Evolutionary conservation across 306 rosid species (phyloP).

Genomic region (Pachyrhizus erosus): DNA sequence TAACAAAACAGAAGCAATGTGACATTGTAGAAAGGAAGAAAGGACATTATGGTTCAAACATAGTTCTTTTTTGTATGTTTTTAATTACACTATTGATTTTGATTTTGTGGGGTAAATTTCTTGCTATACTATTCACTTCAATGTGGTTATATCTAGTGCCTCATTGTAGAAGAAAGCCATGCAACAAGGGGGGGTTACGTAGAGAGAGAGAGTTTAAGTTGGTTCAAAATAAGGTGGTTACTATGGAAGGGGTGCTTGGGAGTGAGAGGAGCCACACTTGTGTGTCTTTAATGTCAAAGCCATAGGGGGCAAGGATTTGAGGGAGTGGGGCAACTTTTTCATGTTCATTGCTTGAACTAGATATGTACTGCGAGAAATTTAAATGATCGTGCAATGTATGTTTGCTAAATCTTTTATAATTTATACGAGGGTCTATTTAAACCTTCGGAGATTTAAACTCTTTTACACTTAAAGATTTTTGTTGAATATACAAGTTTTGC

Average conservation of each 20-base stretch:
- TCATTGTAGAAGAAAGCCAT: not conserved
- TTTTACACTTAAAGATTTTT: too few species aligned
- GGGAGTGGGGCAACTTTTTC: too few species aligned
- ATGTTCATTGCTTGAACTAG: too few species aligned
- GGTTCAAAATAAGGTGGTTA: not conserved
- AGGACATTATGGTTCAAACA: not conserved
- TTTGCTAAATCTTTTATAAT: too few species aligned
- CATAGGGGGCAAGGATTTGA: not conserved
- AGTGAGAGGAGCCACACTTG: not conserved
- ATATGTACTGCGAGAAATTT: not conserved
- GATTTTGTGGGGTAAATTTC: constrained; percentile 45
- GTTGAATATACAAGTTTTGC: too few species aligned
- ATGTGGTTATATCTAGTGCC: constrained; percentile 38
- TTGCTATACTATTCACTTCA: constrained; percentile 37
- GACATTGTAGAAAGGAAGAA: not conserved
- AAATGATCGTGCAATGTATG: not conserved
- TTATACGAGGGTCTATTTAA: too few species aligned
- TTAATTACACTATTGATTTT: constrained; percentile 37
- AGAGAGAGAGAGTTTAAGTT: not conserved
- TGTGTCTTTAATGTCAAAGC: not conserved
- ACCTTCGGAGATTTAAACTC: too few species aligned
- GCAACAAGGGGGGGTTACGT: not conserved
- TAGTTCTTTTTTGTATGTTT: not conserved
- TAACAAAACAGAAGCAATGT: not conserved
- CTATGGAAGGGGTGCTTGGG: not conserved